phyloP scores from a whole-genome alignment of 768 basidiomycete species.

The Tephrocybe sp. region DNA sequence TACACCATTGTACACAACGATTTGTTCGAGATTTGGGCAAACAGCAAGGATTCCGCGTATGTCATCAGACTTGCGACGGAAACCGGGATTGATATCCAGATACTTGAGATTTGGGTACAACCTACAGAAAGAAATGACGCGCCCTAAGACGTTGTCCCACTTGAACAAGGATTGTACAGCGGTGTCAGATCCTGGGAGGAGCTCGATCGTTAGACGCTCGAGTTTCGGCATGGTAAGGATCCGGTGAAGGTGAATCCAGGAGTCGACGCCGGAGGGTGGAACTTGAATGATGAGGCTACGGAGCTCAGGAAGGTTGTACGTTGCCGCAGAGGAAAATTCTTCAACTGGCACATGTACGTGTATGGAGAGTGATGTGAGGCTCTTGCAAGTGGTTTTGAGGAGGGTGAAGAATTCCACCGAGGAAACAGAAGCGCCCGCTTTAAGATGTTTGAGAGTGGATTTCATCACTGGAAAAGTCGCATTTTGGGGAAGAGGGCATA shows the following conservation, averaged over 20 bases:
- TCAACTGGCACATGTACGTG: constrained; percentile 3
- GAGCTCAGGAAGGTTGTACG: constrained; percentile 6
- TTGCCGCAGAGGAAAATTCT: background rate
- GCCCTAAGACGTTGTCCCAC: constrained; percentile 1
- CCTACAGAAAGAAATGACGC: constrained; percentile 6
- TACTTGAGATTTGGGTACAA: constrained; percentile 6
- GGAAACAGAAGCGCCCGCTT: background rate
- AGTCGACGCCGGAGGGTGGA: background rate
- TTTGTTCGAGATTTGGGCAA: constrained; percentile 12
- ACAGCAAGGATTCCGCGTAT: constrained; percentile 4
- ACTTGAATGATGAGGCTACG: constrained; percentile 11
- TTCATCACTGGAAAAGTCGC: constrained; percentile 6
- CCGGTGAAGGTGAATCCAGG: background rate
- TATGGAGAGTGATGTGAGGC: constrained; percentile 8
- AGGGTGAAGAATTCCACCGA: background rate
- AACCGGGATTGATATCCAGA: constrained; percentile 9
- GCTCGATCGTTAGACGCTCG: constrained; percentile 6
- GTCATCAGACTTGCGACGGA: background rate
- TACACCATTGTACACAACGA: constrained; percentile 11
- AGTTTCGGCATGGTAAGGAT: constrained; percentile 10
- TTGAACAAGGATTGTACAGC: background rate
- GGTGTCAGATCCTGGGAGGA: background rate
- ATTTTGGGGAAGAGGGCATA: constrained; percentile 3
- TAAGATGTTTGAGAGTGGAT: constrained; percentile 7
- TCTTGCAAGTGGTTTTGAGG: constrained; percentile 4